Conservation (phyloP, 768 basidiomycete species). For the Lactarius psammicola region DNA sequence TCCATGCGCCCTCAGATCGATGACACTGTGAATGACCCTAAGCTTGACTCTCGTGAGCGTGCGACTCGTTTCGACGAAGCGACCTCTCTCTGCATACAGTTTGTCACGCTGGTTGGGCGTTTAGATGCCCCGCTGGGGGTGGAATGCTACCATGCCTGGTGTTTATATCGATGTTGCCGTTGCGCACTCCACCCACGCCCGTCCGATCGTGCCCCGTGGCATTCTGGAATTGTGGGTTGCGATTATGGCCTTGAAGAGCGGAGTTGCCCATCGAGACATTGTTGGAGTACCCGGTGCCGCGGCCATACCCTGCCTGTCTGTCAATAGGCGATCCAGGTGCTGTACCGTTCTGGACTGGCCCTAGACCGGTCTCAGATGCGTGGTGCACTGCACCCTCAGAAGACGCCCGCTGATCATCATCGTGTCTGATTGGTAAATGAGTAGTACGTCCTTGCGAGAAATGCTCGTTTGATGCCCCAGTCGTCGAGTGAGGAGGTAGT, state of each 20-base stretch:
- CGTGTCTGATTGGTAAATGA: constrained; percentile 13
- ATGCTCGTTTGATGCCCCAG: constrained; percentile 1
- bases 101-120: constrained; percentile 13
- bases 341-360: constrained; percentile 24
- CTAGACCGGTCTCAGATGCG: constrained; percentile 23
- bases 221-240: constrained; percentile 11
- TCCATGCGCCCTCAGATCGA: background rate
- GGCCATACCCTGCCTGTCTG: constrained; percentile 17
- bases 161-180: constrained; percentile 12
- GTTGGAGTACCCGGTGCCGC: constrained; percentile 19
- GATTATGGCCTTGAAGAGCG: constrained; percentile 5
- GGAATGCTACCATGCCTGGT: constrained; percentile 1
- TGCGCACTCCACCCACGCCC: constrained; percentile 16
- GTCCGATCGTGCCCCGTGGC: constrained; percentile 25
- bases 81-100: constrained; percentile 9
- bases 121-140: constrained; percentile 9
- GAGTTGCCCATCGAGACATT: constrained; percentile 20
- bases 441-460: constrained; percentile 12
- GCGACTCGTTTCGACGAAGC: constrained; percentile 2
- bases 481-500: background rate
- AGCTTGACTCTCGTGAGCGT: constrained; percentile 15
- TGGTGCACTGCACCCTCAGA: constrained; percentile 15
- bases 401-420: constrained; percentile 23
- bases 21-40: constrained; percentile 3
- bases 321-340: constrained; percentile 23